Evolutionary conservation across 2,329 filamentous ascomycete genomes (phyloP).

Genomic region (Pseudocercospora crystallina): DNA sequence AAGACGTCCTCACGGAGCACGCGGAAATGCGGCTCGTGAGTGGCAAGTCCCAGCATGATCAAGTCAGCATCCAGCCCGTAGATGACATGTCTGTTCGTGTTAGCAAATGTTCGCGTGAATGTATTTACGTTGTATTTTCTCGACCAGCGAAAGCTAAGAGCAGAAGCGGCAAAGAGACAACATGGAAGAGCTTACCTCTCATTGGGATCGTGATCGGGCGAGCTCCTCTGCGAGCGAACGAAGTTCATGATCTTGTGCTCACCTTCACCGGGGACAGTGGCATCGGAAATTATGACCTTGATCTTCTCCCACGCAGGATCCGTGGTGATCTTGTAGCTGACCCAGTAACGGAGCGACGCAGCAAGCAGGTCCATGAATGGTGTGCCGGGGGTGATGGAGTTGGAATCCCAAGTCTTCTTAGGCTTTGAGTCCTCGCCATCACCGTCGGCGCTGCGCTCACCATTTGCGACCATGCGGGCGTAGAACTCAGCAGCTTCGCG

Average conservation of each 20-base stretch:
- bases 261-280: constrained; percentile 94
- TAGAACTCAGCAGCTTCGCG: constrained; percentile 85
- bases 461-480: constrained; percentile 75
- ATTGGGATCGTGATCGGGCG: constrained; percentile 90
- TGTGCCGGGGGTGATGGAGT: constrained; percentile 89
- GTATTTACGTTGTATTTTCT: constrained; percentile 2
- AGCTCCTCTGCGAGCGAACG: constrained; percentile 86
- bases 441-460: constrained; percentile 32
- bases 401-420: constrained; percentile 92
- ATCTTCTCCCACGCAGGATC: constrained; percentile 93
- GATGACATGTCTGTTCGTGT: constrained; percentile 75
- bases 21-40: constrained; percentile 95
- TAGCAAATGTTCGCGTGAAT: constrained; percentile 17
- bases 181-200: constrained; percentile 49
- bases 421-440: constrained; percentile 47
- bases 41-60: constrained; percentile 96
- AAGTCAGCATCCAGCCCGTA: constrained; percentile 97
- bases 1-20: constrained; percentile 97
- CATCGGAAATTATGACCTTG: constrained; percentile 98
- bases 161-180: constrained; percentile 13
- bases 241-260: constrained; percentile 99
- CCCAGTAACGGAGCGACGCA: constrained; percentile 89
- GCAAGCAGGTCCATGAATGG: constrained; percentile 98
- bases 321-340: constrained; percentile 94
- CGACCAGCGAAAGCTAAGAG: constrained; percentile 11